Evolutionary conservation across 805 yeast species (phyloP), one percentile per base, ranked within the genome.

Genomic region (Metschnikowia orientalis): DNA sequence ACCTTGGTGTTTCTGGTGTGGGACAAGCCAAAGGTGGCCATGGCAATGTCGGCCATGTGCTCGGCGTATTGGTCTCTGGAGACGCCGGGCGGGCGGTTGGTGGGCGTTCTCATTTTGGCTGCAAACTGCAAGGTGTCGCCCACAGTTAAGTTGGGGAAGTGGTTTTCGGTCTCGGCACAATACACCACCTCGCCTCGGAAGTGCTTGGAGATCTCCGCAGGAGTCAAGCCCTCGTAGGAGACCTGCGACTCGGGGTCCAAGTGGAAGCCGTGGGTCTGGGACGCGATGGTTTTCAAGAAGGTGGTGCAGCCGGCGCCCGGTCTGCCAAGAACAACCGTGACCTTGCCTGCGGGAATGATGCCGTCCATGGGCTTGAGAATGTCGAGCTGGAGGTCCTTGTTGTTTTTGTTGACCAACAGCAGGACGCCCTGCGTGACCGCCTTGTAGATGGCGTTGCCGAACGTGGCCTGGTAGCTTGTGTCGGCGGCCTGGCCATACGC

Each of bases 301-400:
- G 86, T 78, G 2, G 85, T 69, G 53, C 87, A 80, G 42, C 87
- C 87, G 5, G 86, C 73, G 46, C 90, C 90, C 1, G 89, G 90
- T 53, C 88, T 70, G 33, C 90, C 90, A 24, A 81, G 60, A 8
- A 82, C 87, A 27, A 79, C 81, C 6, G 80, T 70, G 24, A 80
- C 58, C 37, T 77, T 78, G 23, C 86, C 85, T 3, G 82, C 76
- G 32, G 59, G 60, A 31, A 78, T 59, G 2, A 71, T 29, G n/a
- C 79, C 86, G 48, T 78, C 82, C 81, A 77, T 77, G 17, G 80
- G 70, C 50, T 77, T 77, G 53, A 73, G 61, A 41, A 73, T 78
- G 40, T 71, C 73, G 43, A 71, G 75, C 33, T 41, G 21, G 2
- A 36, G 28, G 8, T 26, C 44, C 23, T 39, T 33, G 17, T 38